phyloP scores from a whole-genome alignment of 202 grass and related monocot genomes.

The Digitaria exilis region DNA sequence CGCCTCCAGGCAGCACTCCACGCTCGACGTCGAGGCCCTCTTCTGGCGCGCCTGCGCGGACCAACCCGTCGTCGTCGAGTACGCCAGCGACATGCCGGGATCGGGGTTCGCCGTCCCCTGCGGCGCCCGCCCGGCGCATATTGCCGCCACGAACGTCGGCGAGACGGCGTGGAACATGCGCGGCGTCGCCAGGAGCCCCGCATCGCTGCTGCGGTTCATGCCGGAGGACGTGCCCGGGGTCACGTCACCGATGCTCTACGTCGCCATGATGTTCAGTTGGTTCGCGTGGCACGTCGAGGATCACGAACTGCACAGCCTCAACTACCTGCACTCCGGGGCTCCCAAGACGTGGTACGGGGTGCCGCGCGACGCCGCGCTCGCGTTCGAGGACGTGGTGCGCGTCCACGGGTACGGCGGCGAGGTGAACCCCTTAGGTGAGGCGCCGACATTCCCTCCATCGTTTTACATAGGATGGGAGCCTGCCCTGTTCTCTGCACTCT shows the following conservation, averaged over 20 bases:
- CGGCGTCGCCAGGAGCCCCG: conserved; percentile 53
- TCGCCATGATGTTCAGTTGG: conserved; percentile 92
- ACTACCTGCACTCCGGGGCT: conserved; percentile 86
- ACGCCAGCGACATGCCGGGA: conserved; percentile 84
- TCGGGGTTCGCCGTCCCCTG: conserved; percentile 67
- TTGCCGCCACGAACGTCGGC: conserved; percentile 53
- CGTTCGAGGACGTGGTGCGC: conserved; percentile 88
- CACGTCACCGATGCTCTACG: conserved; percentile 84
- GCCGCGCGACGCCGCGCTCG: conserved; percentile 75
- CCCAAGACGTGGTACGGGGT: conserved; percentile 91
- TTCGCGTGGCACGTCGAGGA: conserved; percentile 98
- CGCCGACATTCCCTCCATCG: not conserved
- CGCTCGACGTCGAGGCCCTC: conserved; percentile 76
- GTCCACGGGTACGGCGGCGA: conserved; percentile 77
- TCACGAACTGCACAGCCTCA: conserved; percentile 90
- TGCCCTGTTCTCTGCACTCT: not conserved
- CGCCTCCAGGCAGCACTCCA: conserved; percentile 48
- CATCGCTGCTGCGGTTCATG: conserved; percentile 71
- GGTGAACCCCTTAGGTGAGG: conserved; percentile 76
- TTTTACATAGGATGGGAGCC: not conserved
- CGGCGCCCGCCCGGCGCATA: not conserved
- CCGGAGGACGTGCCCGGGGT: conserved; percentile 86
- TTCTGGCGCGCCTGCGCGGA: conserved; percentile 73
- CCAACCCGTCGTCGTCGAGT: conserved; percentile 69
- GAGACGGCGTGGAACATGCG: conserved; percentile 94